Conservation (phyloP, 192 early-diverging fungal genomes). For the Entomortierella parvispora region DNA sequence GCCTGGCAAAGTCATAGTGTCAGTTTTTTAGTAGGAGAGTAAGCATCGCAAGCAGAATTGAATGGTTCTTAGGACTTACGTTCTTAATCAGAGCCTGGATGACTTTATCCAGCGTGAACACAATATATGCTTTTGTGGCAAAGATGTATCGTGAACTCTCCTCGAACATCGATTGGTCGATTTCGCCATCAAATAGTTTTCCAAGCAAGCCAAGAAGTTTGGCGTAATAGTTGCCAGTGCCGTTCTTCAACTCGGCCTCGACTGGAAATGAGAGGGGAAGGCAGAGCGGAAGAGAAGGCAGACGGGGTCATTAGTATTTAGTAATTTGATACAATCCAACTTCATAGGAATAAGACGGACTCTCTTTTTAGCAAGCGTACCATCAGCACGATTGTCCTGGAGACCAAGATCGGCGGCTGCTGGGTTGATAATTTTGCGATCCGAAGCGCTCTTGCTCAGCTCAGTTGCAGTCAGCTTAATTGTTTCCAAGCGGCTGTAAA, state of each 20-base stretch:
- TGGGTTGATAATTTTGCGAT: slow-evolving; percentile 65
- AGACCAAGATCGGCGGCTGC: slow-evolving; percentile 68
- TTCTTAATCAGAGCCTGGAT: slow-evolving; percentile 85
- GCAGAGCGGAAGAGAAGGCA: background rate
- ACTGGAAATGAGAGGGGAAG: slow-evolving; percentile 6
- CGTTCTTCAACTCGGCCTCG: slow-evolving; percentile 62
- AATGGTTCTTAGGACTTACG: too few relatives aligned
- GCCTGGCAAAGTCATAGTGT: slow-evolving; percentile 38
- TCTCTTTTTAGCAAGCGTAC: too few relatives aligned
- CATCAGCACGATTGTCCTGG: slow-evolving; percentile 58
- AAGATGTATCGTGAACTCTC: slow-evolving; percentile 88
- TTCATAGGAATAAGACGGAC: background rate
- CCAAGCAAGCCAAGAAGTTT: slow-evolving; percentile 79
- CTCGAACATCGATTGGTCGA: slow-evolving; percentile 87
- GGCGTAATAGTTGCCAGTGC: slow-evolving; percentile 78
- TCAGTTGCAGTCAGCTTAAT: slow-evolving; percentile 82
- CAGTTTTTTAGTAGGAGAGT: slow-evolving; percentile 38
- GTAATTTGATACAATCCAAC: background rate
- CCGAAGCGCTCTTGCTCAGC: slow-evolving; percentile 60
- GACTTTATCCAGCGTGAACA: slow-evolving; percentile 93
- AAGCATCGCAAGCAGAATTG: background rate
- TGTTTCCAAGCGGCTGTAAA: slow-evolving; percentile 83
- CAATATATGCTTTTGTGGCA: slow-evolving; percentile 87
- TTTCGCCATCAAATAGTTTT: slow-evolving; percentile 82
- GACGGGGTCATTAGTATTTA: background rate